Conservation (phyloP, 1,139 yeast species). For the Cylindricascospora bacillispora region DNA sequence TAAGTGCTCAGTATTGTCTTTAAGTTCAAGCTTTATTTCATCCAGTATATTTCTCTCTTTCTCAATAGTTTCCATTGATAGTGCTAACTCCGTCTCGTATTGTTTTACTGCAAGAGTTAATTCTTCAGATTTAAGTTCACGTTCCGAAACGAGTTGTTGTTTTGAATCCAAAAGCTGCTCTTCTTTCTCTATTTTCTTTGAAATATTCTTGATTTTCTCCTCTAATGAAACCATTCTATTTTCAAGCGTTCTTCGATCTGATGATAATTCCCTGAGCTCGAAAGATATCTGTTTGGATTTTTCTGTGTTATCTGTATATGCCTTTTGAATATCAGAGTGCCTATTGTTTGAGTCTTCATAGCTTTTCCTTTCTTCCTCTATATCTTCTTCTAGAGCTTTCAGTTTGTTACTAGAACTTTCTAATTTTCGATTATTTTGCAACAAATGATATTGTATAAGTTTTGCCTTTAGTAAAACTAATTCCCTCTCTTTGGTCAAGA, state of each 20-base stretch:
- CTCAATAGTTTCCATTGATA: slow-evolving; percentile 35
- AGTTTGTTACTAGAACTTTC: slow-evolving; percentile 29
- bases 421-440: slow-evolving; percentile 32
- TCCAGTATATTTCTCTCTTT: slow-evolving; percentile 46
- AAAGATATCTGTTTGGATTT: slow-evolving; percentile 18
- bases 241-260: slow-evolving; percentile 17
- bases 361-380: slow-evolving; percentile 38
- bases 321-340: no score
- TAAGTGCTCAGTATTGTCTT: slow-evolving; percentile 41
- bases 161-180: slow-evolving; percentile 36
- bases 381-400: slow-evolving; percentile 31
- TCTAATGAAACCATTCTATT: slow-evolving; percentile 53
- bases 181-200: slow-evolving; percentile 47
- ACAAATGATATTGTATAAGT: slow-evolving; percentile 42
- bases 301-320: slow-evolving; percentile 31
- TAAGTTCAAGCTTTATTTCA: slow-evolving; percentile 50
- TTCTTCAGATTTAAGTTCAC: slow-evolving; percentile 36
- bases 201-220: slow-evolving; percentile 58
- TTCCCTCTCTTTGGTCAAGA: slow-evolving; percentile 52
- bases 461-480: slow-evolving; percentile 43
- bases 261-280: slow-evolving; percentile 27
- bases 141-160: slow-evolving; percentile 29
- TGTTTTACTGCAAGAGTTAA: slow-evolving; percentile 34
- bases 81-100: slow-evolving; percentile 28
- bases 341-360: slow-evolving; percentile 25